Evolutionary conservation across 2,329 filamentous ascomycete genomes (phyloP), one percentile per base, ranked within the genome.

Genomic region (Microdochium trichocladiopsis): DNA sequence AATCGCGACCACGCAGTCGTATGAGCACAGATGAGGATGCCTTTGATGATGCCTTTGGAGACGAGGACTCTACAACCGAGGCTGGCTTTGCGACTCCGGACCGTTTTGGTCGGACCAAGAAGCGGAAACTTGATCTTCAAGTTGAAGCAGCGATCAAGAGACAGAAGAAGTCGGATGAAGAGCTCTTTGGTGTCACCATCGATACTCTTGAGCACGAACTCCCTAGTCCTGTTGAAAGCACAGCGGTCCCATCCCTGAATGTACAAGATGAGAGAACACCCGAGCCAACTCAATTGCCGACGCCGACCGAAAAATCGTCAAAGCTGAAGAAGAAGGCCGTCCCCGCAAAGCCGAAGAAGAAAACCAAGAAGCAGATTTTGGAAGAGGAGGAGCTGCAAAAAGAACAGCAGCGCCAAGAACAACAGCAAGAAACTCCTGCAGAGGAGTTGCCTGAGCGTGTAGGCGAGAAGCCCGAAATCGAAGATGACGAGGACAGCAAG

Each of bases 1-100:
- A 94, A 55, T 95, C 89, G 57, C 82, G 87, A 43, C 87, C 87
- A 49, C 83, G 85, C 47, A 96, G 89, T 67, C 89, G 87, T 43
- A 79, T 84, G 76, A 83, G 79, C 62, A 78, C 78, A 2, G 82
- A 86, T 53, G 80, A 84, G 50, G 77, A 81, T 52, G 69, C 65
- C 2, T 73, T 69, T 49, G 78, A 78, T 59, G 76, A 81, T 50
- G 76, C 75, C 3, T 73, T 74, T 50, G 70, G 63, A 3, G 82
- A 86, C 49, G 83, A 86, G 18, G 83, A 86, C 55, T 84, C 81
- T 0, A 80, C 88, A 74, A 88, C 87, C 1, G 87, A 91, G 62
- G 80, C 82, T 49, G 89, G 87, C 69, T 84, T 88, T 58, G 77
- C 81, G 47, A 75, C 86, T 53, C 72, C 80, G 47, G 85, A 89